These are phyloP conservation scores for Sorghum bicolor DNA, from an alignment of 176 grass and related monocot species.

Conservation along the genomic window Sorghum_bicolor_NCBIv3 NC_012879.2:52422001-52422500, in stretches of 20 bases:
- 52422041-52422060: conserved; percentile 65
- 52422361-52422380: background rate
- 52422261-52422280: background rate
- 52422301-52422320: background rate
- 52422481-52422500: background rate
- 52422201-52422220: no score
- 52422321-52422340: background rate
- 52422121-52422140: conserved; percentile 53
- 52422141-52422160: background rate
- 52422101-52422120: conserved; percentile 87
- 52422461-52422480: background rate
- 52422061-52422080: conserved; percentile 94
- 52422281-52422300: background rate
- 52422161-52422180: background rate
- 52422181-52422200: background rate
- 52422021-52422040: conserved; percentile 73
- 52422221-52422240: background rate
- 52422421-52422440: background rate
- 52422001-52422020: conserved; percentile 61
- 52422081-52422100: conserved; percentile 83
- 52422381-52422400: background rate
- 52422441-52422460: background rate
- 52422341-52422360: background rate
- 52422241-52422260: background rate
- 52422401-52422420: background rate